phyloP scores from a whole-genome alignment of 345 rosid genomes.

The Lepidium didymum region DNA sequence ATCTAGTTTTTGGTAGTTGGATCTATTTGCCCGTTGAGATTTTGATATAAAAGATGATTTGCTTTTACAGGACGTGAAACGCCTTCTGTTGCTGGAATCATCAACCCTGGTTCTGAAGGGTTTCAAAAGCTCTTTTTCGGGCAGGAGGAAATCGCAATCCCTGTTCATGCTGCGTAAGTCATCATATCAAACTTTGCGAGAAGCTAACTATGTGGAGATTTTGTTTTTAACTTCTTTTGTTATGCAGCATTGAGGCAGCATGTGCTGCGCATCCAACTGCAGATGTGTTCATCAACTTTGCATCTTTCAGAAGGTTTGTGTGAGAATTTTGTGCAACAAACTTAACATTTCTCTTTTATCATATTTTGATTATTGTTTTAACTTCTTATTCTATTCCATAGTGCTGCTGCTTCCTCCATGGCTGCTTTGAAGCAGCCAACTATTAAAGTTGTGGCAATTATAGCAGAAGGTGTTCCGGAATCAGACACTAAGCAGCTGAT shows the following conservation, averaged over 20 bases:
- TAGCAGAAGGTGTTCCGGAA: constrained; percentile 94
- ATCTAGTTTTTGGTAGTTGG: background rate
- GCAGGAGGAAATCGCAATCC: constrained; percentile 97
- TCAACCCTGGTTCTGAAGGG: constrained; percentile 94
- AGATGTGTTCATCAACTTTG: constrained; percentile 93
- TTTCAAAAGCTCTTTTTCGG: constrained; percentile 97
- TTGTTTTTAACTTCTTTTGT: background rate
- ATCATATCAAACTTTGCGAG: background rate
- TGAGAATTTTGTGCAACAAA: background rate
- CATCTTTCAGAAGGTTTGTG: constrained; percentile 85
- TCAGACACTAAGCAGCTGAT: constrained; percentile 76
- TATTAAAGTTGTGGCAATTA: constrained; percentile 79
- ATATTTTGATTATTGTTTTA: background rate
- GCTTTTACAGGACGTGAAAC: constrained; percentile 70
- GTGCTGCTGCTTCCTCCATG: constrained; percentile 87
- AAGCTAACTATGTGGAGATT: background rate
- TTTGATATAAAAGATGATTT: background rate
- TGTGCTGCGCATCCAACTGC: constrained; percentile 93
- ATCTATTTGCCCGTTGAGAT: background rate
- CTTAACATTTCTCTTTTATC: background rate
- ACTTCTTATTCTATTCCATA: background rate
- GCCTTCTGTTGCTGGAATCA: constrained; percentile 96
- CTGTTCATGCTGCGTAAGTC: constrained; percentile 84
- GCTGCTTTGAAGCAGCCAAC: constrained; percentile 92
- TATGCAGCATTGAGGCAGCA: constrained; percentile 81